Evolutionary conservation across 1,284 basidiomycete genomes (phyloP).

Genomic region (Bondarzewia mesenterica): DNA sequence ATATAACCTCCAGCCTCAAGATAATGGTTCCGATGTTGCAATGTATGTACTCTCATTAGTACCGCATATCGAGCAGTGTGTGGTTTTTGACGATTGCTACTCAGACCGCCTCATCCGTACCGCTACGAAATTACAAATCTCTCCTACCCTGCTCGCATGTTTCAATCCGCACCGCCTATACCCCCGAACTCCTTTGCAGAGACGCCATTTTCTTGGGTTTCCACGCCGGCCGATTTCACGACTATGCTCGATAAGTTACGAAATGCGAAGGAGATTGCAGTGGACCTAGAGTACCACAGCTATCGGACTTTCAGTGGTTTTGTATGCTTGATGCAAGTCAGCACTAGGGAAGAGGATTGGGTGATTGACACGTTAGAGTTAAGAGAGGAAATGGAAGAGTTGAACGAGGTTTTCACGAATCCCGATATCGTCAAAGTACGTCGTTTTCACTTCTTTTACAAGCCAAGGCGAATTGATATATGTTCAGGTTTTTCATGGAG

Average conservation of each 20-base stretch:
- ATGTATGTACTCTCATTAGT: constrained; percentile 19
- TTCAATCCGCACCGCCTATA: constrained; percentile 39
- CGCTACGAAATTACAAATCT: constrained; percentile 73
- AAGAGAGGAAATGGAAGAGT: constrained; percentile 64
- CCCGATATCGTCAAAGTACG: constrained; percentile 79
- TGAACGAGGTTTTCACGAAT: constrained; percentile 79
- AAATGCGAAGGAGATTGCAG: constrained; percentile 72
- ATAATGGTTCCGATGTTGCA: constrained; percentile 23
- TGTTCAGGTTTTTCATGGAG: constrained; percentile 82
- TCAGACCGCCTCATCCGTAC: constrained; percentile 59
- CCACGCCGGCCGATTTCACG: constrained; percentile 48
- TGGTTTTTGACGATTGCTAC: neutral
- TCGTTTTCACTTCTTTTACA: constrained; percentile 1
- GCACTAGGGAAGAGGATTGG: constrained; percentile 80
- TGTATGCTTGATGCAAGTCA: constrained; percentile 91
- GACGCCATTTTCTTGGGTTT: constrained; percentile 72
- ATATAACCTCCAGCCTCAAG: constrained; percentile 39
- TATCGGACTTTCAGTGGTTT: constrained; percentile 83
- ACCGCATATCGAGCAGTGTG: neutral
- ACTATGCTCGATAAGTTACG: constrained; percentile 63
- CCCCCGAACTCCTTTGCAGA: constrained; percentile 53
- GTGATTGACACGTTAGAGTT: constrained; percentile 79
- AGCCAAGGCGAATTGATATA: neutral
- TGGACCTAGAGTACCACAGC: constrained; percentile 93
- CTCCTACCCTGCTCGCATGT: constrained; percentile 64